Evolutionary conservation across 2,329 filamentous ascomycete species (phyloP).

Genomic region (Trichoderma atrobrunneum): DNA sequence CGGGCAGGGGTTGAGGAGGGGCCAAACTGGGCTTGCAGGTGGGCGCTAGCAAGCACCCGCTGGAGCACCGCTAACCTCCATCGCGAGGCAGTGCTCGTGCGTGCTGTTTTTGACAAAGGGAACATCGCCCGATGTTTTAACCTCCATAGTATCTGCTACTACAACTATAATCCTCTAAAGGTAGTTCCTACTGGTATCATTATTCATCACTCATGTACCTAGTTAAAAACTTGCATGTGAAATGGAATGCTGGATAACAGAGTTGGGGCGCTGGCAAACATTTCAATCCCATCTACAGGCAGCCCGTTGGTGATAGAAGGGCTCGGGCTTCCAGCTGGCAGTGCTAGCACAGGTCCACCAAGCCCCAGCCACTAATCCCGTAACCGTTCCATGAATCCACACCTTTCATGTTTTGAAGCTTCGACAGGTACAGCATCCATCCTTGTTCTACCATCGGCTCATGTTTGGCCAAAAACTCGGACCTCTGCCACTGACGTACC

Average conservation of each 20-base stretch:
- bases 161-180: too few species aligned
- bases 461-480: neutral
- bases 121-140: too few species aligned
- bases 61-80: neutral
- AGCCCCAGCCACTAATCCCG: constrained; percentile 5
- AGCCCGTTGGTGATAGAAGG: too few species aligned
- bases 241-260: too few species aligned
- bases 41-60: neutral
- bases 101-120: neutral
- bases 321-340: neutral
- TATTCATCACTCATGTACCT: too few species aligned
- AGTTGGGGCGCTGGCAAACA: too few species aligned
- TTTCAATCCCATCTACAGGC: too few species aligned
- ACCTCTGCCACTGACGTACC: neutral
- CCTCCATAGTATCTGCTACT: too few species aligned
- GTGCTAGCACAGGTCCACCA: neutral
- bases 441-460: constrained; percentile 8
- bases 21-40: neutral
- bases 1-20: constrained; percentile 7
- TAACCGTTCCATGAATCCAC: neutral
- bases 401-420: constrained; percentile 7
- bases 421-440: neutral
- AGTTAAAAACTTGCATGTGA: too few species aligned
- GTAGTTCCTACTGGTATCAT: too few species aligned
- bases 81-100: neutral